phyloP scores from a whole-genome alignment of 805 yeast genomes.

The Torulaspora microellipsoides region DNA sequence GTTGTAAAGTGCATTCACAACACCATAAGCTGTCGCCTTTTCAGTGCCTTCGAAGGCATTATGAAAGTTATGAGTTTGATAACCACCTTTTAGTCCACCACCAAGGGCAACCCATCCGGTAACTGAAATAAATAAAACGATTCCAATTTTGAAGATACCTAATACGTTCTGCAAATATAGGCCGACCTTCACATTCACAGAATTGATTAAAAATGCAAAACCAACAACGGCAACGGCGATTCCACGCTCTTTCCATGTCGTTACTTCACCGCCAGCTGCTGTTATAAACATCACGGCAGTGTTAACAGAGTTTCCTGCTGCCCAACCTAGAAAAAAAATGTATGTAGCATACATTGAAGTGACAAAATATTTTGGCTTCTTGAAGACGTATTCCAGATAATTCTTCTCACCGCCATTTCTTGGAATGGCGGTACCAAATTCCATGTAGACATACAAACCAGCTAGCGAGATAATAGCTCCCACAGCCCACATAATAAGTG shows the following conservation, averaged over 20 bases:
- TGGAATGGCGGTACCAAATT: conserved; percentile 72
- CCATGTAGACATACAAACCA: conserved; percentile 69
- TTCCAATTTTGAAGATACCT: conserved; percentile 70
- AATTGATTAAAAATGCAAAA: conserved; percentile 62
- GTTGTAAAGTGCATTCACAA: conserved; percentile 71
- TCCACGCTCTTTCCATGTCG: conserved; percentile 74
- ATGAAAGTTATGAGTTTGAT: conserved; percentile 55
- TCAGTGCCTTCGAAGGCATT: conserved; percentile 53
- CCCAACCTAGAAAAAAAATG: conserved; percentile 76
- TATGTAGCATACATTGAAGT: conserved; percentile 66
- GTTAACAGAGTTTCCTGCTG: conserved; percentile 76
- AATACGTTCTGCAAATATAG: conserved; percentile 58
- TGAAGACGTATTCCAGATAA: conserved; percentile 67
- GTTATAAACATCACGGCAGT: conserved; percentile 72
- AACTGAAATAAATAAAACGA: conserved; percentile 62
- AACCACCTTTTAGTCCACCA: conserved; percentile 54
- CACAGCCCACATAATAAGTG: conserved; percentile 67
- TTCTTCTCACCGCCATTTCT: conserved; percentile 86
- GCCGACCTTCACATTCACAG: conserved; percentile 59
- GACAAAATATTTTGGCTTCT: conserved; percentile 62
- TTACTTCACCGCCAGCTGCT: conserved; percentile 65
- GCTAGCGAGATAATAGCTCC: conserved; percentile 66
- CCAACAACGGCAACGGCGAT: conserved; percentile 72
- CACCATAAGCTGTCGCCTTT: conserved; percentile 58
- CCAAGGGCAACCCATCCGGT: conserved; percentile 84